These are phyloP conservation scores for Waitea zeae DNA, from an alignment of 1,284 basidiomycete species.

Conservation along the genomic window DNA sequence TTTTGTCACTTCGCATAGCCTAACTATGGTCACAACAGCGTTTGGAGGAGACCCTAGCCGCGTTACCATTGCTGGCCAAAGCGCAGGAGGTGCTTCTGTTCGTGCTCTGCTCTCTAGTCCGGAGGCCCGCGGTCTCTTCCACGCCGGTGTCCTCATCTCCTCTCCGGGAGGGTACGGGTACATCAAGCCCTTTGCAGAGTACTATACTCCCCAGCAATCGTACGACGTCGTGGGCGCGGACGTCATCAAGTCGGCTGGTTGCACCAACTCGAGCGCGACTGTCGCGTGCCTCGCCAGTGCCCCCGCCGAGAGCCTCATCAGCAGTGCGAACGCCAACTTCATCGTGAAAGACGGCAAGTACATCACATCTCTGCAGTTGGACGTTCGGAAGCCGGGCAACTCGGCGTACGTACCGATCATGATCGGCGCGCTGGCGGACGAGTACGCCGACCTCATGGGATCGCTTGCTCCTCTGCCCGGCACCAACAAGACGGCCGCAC, in stretches of 20 bases:
- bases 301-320: no score
- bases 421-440: constrained; percentile 26
- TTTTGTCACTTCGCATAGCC: no score
- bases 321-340: no score
- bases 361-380: constrained; percentile 20
- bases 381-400: no score
- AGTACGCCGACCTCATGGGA: constrained; percentile 18
- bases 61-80: constrained; percentile 22
- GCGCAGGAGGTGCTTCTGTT: constrained; percentile 19
- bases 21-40: not conserved
- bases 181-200: constrained; percentile 21
- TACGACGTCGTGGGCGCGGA: constrained; percentile 14
- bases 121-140: constrained; percentile 24
- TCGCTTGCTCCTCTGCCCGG: no score
- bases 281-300: no score
- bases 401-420: constrained; percentile 24
- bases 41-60: constrained; percentile 20
- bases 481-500: no score
- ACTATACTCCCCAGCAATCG: constrained; percentile 17
- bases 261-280: constrained; percentile 10
- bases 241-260: constrained; percentile 18
- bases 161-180: constrained; percentile 27
- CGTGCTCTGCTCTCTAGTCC: constrained; percentile 24
- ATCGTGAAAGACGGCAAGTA: constrained; percentile 27
- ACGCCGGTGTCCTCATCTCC: constrained; percentile 27